Evolutionary conservation across 2,329 filamentous ascomycete species (phyloP), one percentile per base, ranked within the genome.

Genomic region (Coniochaeta sp.): DNA sequence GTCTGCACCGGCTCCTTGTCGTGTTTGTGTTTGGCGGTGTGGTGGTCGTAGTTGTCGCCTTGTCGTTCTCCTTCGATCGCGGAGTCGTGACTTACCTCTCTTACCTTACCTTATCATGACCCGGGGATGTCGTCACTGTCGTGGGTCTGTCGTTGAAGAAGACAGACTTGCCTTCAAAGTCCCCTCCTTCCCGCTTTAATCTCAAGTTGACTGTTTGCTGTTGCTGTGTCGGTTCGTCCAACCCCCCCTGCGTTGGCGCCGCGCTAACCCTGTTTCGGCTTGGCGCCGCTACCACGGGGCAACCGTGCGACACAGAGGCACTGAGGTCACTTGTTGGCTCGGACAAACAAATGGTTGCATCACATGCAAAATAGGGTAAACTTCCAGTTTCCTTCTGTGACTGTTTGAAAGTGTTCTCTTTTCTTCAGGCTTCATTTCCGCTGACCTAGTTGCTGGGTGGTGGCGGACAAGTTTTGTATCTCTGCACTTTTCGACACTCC

Each of bases 141-240:
- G 47, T 52, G 47, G 47, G 47, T 52, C 47, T 30, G 47, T 52
- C 47, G 47, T 52, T 52, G 47, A 52, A 52, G 47, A 57, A 44
- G 55, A 30, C 36, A 57, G 38, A 34, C 55, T 34, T 28, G 16
- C 26, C 3, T 19, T 14, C 19, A 22, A 10, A 36, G 28, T 57
- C 55, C 55, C 55, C 55, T 44, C 55, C 36, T 28, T 57, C 55
- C 55, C 16, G 55, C 24, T 38, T 57, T 40, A 57, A 57, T 57
- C 55, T 57, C 34, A 17, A 57, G 2, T 44, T 34, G 55, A 42
- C 34, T 57, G 55, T 57, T 57, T 57, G 28, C 4, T 30, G 24
- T 44, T 40, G 55, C 34, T 9, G 55, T 36, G 22, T 38, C 24
- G 24, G 32, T 36, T 57, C 34, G 34, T 44, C 55, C 34, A n/a